Base-by-base conservation (phyloP, 352 stramenopile genomes). In the Sclerospora graminicola region DNA sequence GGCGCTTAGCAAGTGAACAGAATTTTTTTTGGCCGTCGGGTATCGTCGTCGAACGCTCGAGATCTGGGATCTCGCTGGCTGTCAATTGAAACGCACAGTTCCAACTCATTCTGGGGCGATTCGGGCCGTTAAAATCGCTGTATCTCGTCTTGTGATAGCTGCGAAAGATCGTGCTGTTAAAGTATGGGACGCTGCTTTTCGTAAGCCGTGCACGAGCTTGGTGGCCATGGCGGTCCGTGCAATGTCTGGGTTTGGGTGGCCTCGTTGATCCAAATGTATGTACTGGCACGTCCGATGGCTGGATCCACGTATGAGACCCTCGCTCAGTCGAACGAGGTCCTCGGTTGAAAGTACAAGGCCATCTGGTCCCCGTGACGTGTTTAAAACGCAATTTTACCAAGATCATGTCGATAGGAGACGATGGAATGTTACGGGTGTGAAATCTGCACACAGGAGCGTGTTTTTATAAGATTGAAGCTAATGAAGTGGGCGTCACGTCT, bases 241-340 rank as follows among this genome's bases (percentile, higher is more conserved):
- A 72, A 5, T 87, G 76, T 47, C 53, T 91, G 10, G 75, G 65
- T 36, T 60, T 89, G 1, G 80, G 80, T 28, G 80, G 80, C 4
- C 77, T 76, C 4, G 77, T 72, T 0, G 80, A 89, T 31, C 77
- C 77, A 9, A 91, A 73, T 18, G 73, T 91, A 32, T 91, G 74
- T 46, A 89, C 80, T 0, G 78, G 77, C 19, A 54, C 76, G 0
- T 68, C 72, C 4, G 80, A 92, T 47, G 77, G 80, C 26, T 41
- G 84, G 21, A 74, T 92, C 43, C 76, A 75, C 16, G 70, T 92
- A 34, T 92, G 80, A 77, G 77, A 92, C 46, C 53, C 89, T 48
- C 69, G 78, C 16, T 87, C 82, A 23, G 75, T 83, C 11, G 55
- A 81, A 14, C 78, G 76, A 11, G 80, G 78, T 0, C 76, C 77